phyloP scores from a whole-genome alignment of 495 filamentous ascomycete species.

The Viridothelium virens region DNA sequence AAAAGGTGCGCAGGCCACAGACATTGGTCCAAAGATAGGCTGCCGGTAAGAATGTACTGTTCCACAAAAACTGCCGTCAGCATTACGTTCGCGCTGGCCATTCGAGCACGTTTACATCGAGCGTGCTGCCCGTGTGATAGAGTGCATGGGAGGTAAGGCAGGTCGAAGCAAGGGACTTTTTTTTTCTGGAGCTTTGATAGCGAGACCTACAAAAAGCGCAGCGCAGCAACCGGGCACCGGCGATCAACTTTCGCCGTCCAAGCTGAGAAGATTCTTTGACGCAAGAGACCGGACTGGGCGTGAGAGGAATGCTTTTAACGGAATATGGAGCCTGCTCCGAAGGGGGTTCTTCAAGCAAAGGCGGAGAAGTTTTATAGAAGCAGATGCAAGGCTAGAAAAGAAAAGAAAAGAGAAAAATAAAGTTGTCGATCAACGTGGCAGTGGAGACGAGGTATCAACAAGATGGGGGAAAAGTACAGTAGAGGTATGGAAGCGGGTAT shows the following conservation, averaged over 20 bases:
- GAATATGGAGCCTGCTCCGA: slow-evolving; percentile 8
- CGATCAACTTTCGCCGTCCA: background rate
- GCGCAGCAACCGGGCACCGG: background rate
- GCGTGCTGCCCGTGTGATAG: background rate
- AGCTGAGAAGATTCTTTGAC: background rate
- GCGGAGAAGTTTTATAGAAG: background rate
- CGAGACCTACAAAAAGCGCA: background rate
- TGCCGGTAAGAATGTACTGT: background rate
- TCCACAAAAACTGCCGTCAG: background rate
- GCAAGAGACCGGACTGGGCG: slow-evolving; percentile 5
- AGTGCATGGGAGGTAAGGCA: background rate
- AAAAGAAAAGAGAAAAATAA: background rate
- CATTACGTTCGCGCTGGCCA: background rate
- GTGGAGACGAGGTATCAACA: background rate
- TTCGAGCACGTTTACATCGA: background rate
- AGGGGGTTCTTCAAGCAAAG: background rate
- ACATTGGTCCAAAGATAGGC: slow-evolving; percentile 1
- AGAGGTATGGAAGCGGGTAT: background rate
- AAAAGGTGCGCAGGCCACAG: slow-evolving; percentile 1
- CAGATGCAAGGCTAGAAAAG: background rate
- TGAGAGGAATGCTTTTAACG: slow-evolving; percentile 7
- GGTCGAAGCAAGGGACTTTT: background rate
- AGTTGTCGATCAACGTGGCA: background rate
- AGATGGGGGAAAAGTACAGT: background rate
- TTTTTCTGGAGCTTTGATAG: background rate